Base-by-base conservation (phyloP, 139 green algal genomes). In the Tetradesmus obliquus region DNA sequence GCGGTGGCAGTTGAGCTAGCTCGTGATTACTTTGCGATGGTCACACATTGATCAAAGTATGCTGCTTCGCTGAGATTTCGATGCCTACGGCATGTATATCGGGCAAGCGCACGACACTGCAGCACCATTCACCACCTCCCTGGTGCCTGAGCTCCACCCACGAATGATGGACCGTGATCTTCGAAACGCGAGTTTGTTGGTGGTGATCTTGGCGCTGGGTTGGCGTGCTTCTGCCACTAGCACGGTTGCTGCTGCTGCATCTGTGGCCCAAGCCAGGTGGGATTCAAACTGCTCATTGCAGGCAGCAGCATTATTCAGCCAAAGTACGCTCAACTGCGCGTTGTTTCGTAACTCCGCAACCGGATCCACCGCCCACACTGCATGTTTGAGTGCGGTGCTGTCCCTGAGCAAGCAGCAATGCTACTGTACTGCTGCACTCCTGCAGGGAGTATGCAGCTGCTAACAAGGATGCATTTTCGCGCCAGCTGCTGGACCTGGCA, bases 401-500 rank as follows among this genome's bases (percentile, higher is more conserved):
- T 22, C 12, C 69, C 19, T 22, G 17, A 51, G 72, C 72, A 80
- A 79, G 74, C 74, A 55, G 74, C 20, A 15, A n/a, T 53, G n/a
- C n/a, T 82, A 17, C 74, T 82, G 74, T 82, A 1, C 3, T 82
- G 74, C 74, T 82, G 74, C n/a, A 5, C 3, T 54, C 22, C 74
- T 82, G 74, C 74, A 54, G 74, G 74, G n/a, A 54, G 1, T 54
- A 15, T 54, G 74, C 24, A 53, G 20, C 74, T 82, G 74, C 74
- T n/a, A 54, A 90, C 55, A 84, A n/a, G 2, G 53, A 84, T 2
- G 12, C 86, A 6, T 90, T 71, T 5, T 5, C 17, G 3, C 4
- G 62, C 9, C 55, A 90, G 6, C 71, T 90, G 55, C 71, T 90
- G 53, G 55, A 81, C 12, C 54, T 90, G 20, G 71, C 53, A 24